Conservation (phyloP, 257 asterid genomes). For the Solanum okadae region DNA sequence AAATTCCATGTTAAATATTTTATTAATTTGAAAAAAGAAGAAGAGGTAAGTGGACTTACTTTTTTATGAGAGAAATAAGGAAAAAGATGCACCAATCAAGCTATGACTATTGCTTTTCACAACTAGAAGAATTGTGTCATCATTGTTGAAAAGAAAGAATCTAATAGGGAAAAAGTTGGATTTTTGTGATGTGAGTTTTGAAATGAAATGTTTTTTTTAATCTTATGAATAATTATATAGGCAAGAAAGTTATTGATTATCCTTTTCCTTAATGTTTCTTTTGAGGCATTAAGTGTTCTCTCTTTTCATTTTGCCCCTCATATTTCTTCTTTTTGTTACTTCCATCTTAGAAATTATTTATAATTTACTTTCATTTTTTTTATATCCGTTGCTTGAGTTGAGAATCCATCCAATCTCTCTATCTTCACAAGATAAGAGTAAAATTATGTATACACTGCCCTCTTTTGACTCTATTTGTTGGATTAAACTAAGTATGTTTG, state of each 20-base stretch:
- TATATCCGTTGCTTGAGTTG: background rate
- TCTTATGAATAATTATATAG: background rate
- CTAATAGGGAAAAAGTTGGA: conserved; percentile 4
- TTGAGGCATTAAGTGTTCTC: background rate
- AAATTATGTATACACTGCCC: background rate
- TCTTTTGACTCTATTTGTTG: background rate
- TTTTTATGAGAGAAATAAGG: conserved; percentile 30
- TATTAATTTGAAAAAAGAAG: background rate
- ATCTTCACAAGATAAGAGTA: background rate
- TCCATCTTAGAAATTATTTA: background rate
- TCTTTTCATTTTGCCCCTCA: background rate
- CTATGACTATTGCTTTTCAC: conserved; percentile 29
- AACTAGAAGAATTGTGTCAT: conserved; percentile 28
- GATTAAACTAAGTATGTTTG: too few relatives aligned
- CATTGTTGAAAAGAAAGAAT: conserved; percentile 22
- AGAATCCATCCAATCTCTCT: background rate
- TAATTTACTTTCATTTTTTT: background rate
- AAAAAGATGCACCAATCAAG: conserved; percentile 29
- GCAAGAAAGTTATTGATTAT: background rate
- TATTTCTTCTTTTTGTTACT: background rate
- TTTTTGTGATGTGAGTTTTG: conserved; percentile 14
- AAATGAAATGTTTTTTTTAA: background rate
- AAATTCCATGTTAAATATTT: background rate
- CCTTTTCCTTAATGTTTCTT: background rate
- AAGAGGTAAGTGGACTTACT: conserved; percentile 28